Percentiles rank a stretch among this genome's conserved stretches.
Evolutionary conservation across 148 eudicot species (phyloP).

Genomic region (Limonium bicolor): DNA sequence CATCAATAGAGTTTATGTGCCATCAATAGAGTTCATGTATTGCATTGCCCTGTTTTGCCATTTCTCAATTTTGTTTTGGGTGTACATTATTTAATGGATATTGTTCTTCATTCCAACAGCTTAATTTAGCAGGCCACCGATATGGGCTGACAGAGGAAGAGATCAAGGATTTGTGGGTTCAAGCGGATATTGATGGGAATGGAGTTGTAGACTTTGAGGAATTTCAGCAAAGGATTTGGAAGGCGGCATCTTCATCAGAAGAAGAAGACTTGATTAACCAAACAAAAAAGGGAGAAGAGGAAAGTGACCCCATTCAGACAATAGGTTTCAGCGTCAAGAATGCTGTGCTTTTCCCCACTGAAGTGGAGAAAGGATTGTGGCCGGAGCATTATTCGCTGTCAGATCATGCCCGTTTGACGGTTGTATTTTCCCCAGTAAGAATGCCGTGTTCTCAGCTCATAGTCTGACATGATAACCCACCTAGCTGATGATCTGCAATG

Average conservation of each 20-base stretch:
- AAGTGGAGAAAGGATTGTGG: conserved; percentile 97
- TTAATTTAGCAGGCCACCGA: conserved; percentile 56
- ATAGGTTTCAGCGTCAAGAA: conserved; percentile 86
- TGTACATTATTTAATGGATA: neutral
- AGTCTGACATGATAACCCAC: too few species aligned
- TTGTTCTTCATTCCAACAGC: conserved; percentile 31
- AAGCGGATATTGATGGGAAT: conserved; percentile 86
- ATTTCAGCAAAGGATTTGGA: conserved; percentile 89
- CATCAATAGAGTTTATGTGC: neutral
- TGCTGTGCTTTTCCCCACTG: conserved; percentile 88
- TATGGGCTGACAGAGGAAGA: conserved; percentile 70
- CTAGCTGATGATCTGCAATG: too few species aligned
- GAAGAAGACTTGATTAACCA: conserved; percentile 18
- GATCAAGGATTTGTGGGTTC: conserved; percentile 80
- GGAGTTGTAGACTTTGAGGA: conserved; percentile 71
- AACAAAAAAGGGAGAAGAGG: conserved; percentile 21
- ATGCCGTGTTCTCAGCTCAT: conserved; percentile 67
- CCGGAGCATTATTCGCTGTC: conserved; percentile 95
- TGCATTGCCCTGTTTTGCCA: too few species aligned
- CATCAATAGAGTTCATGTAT: neutral
- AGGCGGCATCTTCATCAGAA: conserved; percentile 29
- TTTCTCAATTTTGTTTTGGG: too few species aligned
- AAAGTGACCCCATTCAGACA: conserved; percentile 31
- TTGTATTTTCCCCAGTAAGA: conserved; percentile 78
- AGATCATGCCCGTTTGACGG: conserved; percentile 96